Percentiles rank a stretch among this genome's conserved stretches.
Evolutionary conservation across 2,329 filamentous ascomycete genomes (phyloP).

Genomic region (Trematosphaeria pertusa): DNA sequence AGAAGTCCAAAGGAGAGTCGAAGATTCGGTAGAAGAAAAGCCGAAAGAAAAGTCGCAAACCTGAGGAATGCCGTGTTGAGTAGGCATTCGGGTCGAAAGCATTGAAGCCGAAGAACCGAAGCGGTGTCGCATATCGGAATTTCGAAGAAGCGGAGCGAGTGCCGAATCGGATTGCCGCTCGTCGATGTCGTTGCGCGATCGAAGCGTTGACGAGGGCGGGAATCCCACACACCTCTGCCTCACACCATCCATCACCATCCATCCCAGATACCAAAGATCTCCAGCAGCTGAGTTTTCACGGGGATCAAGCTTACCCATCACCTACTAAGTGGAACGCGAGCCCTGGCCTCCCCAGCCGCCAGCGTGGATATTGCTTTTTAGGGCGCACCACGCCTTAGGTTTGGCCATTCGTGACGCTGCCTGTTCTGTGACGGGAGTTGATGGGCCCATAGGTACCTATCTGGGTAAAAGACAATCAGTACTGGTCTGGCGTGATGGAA

Average conservation of each 20-base stretch:
- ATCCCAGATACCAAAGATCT: background rate
- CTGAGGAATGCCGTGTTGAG: too few relatives aligned
- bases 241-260: conserved; percentile 6
- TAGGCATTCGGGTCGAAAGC: too few relatives aligned
- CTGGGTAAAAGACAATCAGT: background rate
- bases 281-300: conserved; percentile 7
- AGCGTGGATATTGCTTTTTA: background rate
- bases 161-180: background rate
- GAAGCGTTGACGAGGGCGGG: background rate
- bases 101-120: too few relatives aligned
- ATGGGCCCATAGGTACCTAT: background rate
- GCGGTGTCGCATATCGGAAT: too few relatives aligned
- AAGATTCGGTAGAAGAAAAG: background rate
- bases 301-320: background rate
- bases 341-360: background rate
- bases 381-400: background rate
- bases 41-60: background rate
- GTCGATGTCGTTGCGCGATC: background rate
- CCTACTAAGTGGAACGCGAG: background rate
- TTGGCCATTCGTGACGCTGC: background rate
- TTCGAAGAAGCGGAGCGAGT: background rate
- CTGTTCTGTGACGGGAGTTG: background rate
- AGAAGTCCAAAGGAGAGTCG: background rate
- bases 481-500: background rate
- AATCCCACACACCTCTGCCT: conserved; percentile 3